Evolutionary conservation across 139 green algal species (phyloP), one percentile per base, ranked within the genome.

Genomic region (Pedinophyceae sp.): DNA sequence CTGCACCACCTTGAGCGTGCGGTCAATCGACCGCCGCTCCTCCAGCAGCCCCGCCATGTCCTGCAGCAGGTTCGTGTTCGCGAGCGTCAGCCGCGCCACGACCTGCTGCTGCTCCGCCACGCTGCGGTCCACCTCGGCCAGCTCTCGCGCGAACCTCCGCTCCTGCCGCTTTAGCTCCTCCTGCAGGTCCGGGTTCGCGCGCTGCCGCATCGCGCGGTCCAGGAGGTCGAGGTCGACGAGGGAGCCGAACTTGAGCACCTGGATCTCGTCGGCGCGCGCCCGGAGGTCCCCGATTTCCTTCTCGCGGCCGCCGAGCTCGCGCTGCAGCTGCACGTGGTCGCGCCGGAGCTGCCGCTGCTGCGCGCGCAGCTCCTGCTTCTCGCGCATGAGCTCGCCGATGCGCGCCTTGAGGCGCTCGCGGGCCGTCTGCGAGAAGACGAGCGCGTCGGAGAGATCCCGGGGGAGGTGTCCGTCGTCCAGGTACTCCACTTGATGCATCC

Each of bases 211-310:
- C 27, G 81, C 54, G n/a, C 61, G 50, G 58, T 88, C 80, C 38
- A 88, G 59, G 59, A 82, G 25, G 15, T 85, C 76, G 57, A 89
- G 52, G 55, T 89, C 70, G 39, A 88, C 67, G 1, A 69, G 57
- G 65, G 76, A 68, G 0, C 80, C 80, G 65, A 86, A 89, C 61
- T 86, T 86, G 50, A 89, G 70, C 75, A 76, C 68, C 61, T 77
- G 69, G 27, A 86, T 76, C 59, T 86, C 76, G 15, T n/a, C n/a
- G n/a, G n/a, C n/a, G n/a, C n/a, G n/a, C n/a, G n/a, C n/a, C n/a
- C n/a, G n/a, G n/a, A n/a, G n/a, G n/a, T n/a, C n/a, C n/a, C n/a
- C n/a, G n/a, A n/a, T n/a, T n/a, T n/a, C n/a, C n/a, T n/a, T n/a
- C n/a, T n/a, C n/a, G n/a, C n/a, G n/a, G n/a, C n/a, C n/a, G n/a